phyloP scores from a whole-genome alignment of 2,329 filamentous ascomycete species.

The Lasiodiplodia gonubiensis region DNA sequence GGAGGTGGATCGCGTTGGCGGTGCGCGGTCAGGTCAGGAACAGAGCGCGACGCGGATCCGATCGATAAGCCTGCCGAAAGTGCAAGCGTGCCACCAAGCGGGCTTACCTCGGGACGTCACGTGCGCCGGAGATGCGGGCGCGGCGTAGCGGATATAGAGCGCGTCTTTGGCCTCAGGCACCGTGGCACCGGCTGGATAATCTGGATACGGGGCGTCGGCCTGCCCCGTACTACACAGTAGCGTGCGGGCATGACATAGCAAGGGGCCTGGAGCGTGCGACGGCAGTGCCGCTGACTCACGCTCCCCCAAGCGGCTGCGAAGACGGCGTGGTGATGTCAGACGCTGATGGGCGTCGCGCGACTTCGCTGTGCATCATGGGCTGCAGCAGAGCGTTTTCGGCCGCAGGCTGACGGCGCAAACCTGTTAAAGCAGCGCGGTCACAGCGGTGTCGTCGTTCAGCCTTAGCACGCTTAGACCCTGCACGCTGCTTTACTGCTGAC shows the following conservation, averaged over 20 bases:
- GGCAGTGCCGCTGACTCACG: slow-evolving; percentile 8
- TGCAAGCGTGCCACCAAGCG: neutral
- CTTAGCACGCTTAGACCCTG: slow-evolving; percentile 6
- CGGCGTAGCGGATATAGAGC: neutral
- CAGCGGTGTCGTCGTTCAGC: slow-evolving; percentile 10
- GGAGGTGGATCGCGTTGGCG: slow-evolving; percentile 18
- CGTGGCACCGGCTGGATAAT: neutral
- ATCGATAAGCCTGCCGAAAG: slow-evolving; percentile 20
- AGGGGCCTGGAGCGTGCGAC: slow-evolving; percentile 1
- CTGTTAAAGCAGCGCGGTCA: neutral
- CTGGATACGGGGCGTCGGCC: neutral
- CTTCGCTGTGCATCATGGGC: neutral
- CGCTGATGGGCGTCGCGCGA: slow-evolving; percentile 1
- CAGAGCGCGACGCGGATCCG: slow-evolving; percentile 26
- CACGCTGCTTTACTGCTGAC: slow-evolving; percentile 9
- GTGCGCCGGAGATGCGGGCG: neutral
- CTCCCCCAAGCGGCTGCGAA: neutral
- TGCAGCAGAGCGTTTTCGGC: slow-evolving; percentile 9
- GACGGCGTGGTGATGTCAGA: slow-evolving; percentile 22
- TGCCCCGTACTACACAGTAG: neutral
- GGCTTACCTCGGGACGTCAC: neutral
- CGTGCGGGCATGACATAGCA: neutral
- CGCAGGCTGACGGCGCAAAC: neutral
- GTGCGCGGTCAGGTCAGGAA: slow-evolving; percentile 23
- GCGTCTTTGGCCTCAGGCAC: too few relatives aligned